Evolutionary conservation across 345 rosid species (phyloP), one percentile per base, ranked within the genome.

Genomic region (Bruguiera sexangula): DNA sequence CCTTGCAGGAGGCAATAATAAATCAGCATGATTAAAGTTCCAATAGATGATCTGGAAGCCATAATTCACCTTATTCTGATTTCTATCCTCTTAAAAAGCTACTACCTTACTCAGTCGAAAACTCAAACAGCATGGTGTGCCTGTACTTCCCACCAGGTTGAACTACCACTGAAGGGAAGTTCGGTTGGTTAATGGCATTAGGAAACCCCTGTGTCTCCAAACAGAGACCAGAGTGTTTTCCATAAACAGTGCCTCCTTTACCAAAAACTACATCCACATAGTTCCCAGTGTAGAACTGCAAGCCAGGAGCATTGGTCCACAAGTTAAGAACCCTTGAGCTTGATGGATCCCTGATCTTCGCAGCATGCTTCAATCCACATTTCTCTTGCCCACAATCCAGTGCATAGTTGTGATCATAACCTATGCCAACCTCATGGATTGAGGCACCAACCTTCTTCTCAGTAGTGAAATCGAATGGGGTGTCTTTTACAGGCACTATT

Each of bases 151-250:
- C 84, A 63, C 99, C 93, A 19, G 92, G 92, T 69, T 79, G 88
- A 70, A 91, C 84, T 30, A 95, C 82, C 31, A 91, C 76, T 0
- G 96, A 83, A 0, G 96, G 99, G 72, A 95, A 95, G 78, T 87
- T 88, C 3, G 83, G 78, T 68, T 86, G 88, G 80, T 89, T 95
- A 11, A 95, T 79, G 62, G 97, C 96, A 56, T 91, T 95, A 0
- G 97, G 97, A 65, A 85, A 89, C n/a, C 96, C 97, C 37, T 88
- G 96, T 0, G 96, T 91, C 86, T 95, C 97, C 85, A 91, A 80
- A 83, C 99, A 95, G 26, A 86, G 84, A 6, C 86, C 97, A 0
- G 96, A 75, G 67, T 95, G 96, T 80, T 95, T 91, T 70, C 82
- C 89, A 21, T 95, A 91, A 22, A 80, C 86, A 20, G 84, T 88